phyloP scores from a whole-genome alignment of 1,284 basidiomycete species.

The Heterobasidion parviporum region DNA sequence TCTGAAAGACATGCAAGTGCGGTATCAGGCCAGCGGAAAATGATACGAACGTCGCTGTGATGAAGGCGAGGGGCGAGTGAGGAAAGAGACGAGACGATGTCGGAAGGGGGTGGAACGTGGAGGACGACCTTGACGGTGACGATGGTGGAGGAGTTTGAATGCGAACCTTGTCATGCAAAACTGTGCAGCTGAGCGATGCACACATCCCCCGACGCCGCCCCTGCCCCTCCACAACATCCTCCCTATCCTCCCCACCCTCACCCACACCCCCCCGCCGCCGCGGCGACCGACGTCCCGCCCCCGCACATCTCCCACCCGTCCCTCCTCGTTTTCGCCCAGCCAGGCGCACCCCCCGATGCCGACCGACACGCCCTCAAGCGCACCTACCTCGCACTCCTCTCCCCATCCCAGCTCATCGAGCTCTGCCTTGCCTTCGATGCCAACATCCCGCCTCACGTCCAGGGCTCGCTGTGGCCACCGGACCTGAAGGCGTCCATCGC shows the following conservation, averaged over 20 bases:
- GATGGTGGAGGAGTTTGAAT: constrained; percentile 20
- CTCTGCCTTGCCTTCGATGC: constrained; percentile 65
- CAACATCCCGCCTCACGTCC: constrained; percentile 52
- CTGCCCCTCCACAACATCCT: constrained; percentile 5
- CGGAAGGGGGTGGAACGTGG: neutral
- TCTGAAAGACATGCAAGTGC: no score
- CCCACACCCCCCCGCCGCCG: neutral
- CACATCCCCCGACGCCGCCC: constrained; percentile 15
- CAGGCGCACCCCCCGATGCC: constrained; percentile 12
- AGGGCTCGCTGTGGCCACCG: constrained; percentile 56
- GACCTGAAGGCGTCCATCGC: constrained; percentile 58
- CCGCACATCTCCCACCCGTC: neutral
- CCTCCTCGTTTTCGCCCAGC: neutral
- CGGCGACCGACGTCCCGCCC: no score
- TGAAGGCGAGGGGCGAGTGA: no score
- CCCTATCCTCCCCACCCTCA: neutral
- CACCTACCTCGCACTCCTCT: constrained; percentile 57
- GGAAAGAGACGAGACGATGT: neutral
- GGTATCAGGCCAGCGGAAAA: no score
- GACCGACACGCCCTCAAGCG: constrained; percentile 54
- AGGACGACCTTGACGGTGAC: neutral
- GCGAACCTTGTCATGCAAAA: constrained; percentile 46
- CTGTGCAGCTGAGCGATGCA: constrained; percentile 49
- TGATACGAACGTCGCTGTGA: no score
- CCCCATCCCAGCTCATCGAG: constrained; percentile 62